Conservation (phyloP, 1,139 yeast genomes). For the Hemisphaericaspora subhashii region DNA sequence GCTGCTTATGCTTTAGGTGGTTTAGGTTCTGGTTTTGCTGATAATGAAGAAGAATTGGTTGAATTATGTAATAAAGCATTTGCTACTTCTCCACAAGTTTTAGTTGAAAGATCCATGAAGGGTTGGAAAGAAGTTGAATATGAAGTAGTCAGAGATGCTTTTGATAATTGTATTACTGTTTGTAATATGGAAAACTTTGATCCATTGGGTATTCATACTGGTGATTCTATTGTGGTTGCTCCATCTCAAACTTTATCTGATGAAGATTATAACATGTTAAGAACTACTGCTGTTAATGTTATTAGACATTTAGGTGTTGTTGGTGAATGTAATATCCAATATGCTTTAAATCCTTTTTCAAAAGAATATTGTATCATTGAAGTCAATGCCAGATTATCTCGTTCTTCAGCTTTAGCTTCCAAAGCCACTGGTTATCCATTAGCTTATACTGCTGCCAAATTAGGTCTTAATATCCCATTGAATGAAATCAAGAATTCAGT, state of each 20-base stretch:
- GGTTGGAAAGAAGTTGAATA: constrained; percentile 99
- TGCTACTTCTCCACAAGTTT: constrained; percentile 93
- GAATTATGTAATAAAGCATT: constrained; percentile 89
- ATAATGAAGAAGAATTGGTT: constrained; percentile 78
- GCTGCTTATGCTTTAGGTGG: constrained; percentile 99
- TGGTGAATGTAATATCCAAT: constrained; percentile 98
- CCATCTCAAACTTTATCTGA: constrained; percentile 97
- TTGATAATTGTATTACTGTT: constrained; percentile 96
- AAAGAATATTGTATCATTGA: constrained; percentile 97
- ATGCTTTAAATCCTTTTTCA: constrained; percentile 91
- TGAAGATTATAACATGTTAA: constrained; percentile 96
- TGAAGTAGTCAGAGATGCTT: constrained; percentile 97
- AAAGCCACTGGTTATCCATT: constrained; percentile 99
- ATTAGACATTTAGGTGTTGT: constrained; percentile 98
- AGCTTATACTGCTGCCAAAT: constrained; percentile 97
- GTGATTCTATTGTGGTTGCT: constrained; percentile 98
- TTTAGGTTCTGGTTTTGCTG: constrained; percentile 97
- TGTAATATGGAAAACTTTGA: constrained; percentile 99
- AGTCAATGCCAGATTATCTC: constrained; percentile 95
- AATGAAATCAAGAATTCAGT: constrained; percentile 92
- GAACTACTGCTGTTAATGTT: constrained; percentile 96
- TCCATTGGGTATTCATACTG: constrained; percentile 98
- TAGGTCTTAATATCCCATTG: constrained; percentile 91
- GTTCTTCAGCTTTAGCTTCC: constrained; percentile 97
- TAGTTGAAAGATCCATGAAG: constrained; percentile 95